Base-by-base conservation (phyloP, 1,139 yeast species). In the Hemisphaericaspora xylofermentans region DNA sequence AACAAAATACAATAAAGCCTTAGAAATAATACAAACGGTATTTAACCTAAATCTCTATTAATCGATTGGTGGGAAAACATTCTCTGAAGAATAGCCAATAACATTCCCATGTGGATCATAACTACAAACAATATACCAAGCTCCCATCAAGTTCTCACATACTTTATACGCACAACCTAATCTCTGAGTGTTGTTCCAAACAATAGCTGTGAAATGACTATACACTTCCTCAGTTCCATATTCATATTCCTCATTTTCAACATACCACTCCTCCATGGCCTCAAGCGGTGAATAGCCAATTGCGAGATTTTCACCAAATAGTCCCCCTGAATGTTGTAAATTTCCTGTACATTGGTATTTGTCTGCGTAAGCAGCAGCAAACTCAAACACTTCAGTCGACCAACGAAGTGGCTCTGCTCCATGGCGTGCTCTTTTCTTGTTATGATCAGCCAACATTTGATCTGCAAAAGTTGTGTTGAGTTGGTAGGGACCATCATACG, bases 51-150 rank as follows among this genome's bases (percentile, higher is more conserved):
- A 27, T 10, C n/a, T 26, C 13, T 30, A 38, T 26, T 44, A 39
- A n/a, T n/a, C n/a, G 27, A 41, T 29, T 19, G 40, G 42, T 13
- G 63, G 66, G 43, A 66, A 59, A 3, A 67, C 68, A 44, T 67
- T 67, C 26, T 43, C 36, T 4, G 46, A 32, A 7, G 54, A 54
- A 3, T 49, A 41, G 0, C 75, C 80, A 39, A 75, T 62, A 28
- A 76, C 63, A 61, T 84, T 84, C 39, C 91, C 91, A 24, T 78
- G 72, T n/a, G 79, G 74, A 49, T 67, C 61, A 60, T 82, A 83
- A 37, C 78, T 73, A 62, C 88, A 83, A 27, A 81, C 72, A 41
- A 81, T 66, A 60, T 80, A 82, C 40, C 65, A 63, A 19, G 80
- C 79, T 73, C 78, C 76, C 41, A 63, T 65, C 21, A 63, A 53